A percentile compares a stretch with the other conserved stretches of the same genome.
phyloP scores from a whole-genome alignment of 2,329 filamentous ascomycete genomes.

The Bipolaris zeicola region DNA sequence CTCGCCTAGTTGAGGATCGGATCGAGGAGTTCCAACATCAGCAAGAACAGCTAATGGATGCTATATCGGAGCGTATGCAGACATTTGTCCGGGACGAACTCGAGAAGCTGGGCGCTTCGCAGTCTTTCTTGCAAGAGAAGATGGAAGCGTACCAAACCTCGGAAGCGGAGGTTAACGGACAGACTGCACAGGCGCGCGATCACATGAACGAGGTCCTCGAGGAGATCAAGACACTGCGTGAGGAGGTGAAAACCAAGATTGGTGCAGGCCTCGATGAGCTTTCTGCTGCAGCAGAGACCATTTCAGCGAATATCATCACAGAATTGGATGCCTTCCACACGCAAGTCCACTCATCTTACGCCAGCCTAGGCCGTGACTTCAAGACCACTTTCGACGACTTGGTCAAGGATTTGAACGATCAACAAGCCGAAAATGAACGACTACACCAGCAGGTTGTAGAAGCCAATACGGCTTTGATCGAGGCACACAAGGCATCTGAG shows the following conservation, averaged over 20 bases:
- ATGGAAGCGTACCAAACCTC: conserved; percentile 70
- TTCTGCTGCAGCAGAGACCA: conserved; percentile 81
- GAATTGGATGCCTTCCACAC: conserved; percentile 85
- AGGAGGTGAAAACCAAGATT: conserved; percentile 85
- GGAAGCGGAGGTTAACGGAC: conserved; percentile 69
- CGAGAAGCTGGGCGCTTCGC: conserved; percentile 70
- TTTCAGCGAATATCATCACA: conserved; percentile 84
- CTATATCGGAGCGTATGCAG: conserved; percentile 74
- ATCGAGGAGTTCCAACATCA: conserved; percentile 73
- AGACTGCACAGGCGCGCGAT: conserved; percentile 72
- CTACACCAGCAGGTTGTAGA: conserved; percentile 73
- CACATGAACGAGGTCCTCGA: conserved; percentile 91
- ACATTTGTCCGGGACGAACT: conserved; percentile 78
- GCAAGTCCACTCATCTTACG: conserved; percentile 82
- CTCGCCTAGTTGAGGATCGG: conserved; percentile 74
- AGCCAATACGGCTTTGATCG: conserved; percentile 70
- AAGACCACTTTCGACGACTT: conserved; percentile 84
- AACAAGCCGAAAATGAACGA: conserved; percentile 75
- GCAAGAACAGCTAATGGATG: conserved; percentile 72
- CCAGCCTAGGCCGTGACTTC: conserved; percentile 81
- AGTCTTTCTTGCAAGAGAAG: conserved; percentile 72
- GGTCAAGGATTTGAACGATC: conserved; percentile 72
- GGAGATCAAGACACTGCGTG: conserved; percentile 87
- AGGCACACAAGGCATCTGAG: conserved; percentile 71
- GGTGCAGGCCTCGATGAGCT: conserved; percentile 83